Evolutionary conservation across 352 stramenopile genomes (phyloP), one percentile per base, ranked within the genome.

Genomic region (Aphanomyces euteiches): DNA sequence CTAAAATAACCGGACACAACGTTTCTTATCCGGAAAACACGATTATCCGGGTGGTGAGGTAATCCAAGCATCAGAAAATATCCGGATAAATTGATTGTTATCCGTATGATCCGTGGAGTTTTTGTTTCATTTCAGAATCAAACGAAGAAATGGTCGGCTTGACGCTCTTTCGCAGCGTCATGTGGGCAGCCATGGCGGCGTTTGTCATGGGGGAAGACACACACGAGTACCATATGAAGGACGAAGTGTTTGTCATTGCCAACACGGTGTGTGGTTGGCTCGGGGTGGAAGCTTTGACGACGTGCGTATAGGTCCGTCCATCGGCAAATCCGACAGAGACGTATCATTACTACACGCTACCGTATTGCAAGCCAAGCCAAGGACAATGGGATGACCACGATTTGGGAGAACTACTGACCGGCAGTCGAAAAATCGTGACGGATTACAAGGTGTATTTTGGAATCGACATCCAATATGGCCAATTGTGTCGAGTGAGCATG

Each of bases 261-360:
- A 92, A 92, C 73, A 90, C 82, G 76, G 82, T 89, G 45, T 47
- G 81, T 73, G 0, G 36, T 10, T 45, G 12, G 6, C 34, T 41
- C 34, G 41, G 1, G 19, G 37, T 50, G 50, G 60, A 67, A 21
- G 12, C 12, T 61, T 50, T 60, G 39, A 72, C 47, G 47, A 21
- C 66, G 28, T 28, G 28, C 28, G 34, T 48, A 41, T 54, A 88
- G 78, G 77, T 89, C 56, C 96, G 95, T 17, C 96, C 97, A 40
- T 99, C 98, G 70, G 98, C 97, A 56, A 99, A 99, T 80, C 96
- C 96, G 21, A 98, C 92, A 3, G 96, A 99, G 78, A 99, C 96
- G 59, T 99, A 99, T 78, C 89, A 97, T 76, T 99, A 99, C 81
- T 99, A 99, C 81, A 98, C 93, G 56, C 81, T 99, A 48, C 96